Evolutionary conservation across 2,329 filamentous ascomycete genomes (phyloP), one percentile per base, ranked within the genome.

Genomic region (Seiridium cupressi): DNA sequence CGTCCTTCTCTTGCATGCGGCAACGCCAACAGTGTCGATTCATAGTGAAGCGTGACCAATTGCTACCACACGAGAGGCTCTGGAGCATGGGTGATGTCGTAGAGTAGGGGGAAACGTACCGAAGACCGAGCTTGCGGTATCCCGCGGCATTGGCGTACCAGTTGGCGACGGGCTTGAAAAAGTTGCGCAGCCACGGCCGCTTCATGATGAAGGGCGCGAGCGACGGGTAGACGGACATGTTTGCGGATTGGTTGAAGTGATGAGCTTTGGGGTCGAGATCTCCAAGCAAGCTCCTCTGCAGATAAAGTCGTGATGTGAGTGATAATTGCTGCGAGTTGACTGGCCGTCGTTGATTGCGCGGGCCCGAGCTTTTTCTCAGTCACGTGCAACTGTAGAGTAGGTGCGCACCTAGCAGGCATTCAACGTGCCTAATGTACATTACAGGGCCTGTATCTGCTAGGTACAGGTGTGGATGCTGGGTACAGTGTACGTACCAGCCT

Each of bases 101-200:
- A 57, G 57, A 58, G 46, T 34, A 35, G n/a, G 11, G 34, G 55
- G 13, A 56, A 46, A 65, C 65, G 76, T 89, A 97, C 93, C 84
- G 91, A 79, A 97, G 84, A 73, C 94, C 94, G 73, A 97, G 84
- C 86, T 94, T 87, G 80, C 93, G 90, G 86, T 97, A 97, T 75
- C 94, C 94, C 70, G 93, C 85, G 71, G 92, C 90, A 75, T 94
- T 89, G 79, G 81, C 80, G 82, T 98, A 98, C 92, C 92, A 97
- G 73, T 88, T 85, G 78, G 93, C 86, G 66, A 97, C 75, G 67
- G 95, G 95, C 82, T 82, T 86, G 77, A 98, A 80, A 80, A 90
- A 84, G 70, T 83, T 88, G 78, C 83, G 81, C 74, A 98, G 87
- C 91, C 91, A 97, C 69, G 94, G 93, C 73, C 93, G 89, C 83